phyloP scores from a whole-genome alignment of 306 rosid species.

The Biancaea sappan region DNA sequence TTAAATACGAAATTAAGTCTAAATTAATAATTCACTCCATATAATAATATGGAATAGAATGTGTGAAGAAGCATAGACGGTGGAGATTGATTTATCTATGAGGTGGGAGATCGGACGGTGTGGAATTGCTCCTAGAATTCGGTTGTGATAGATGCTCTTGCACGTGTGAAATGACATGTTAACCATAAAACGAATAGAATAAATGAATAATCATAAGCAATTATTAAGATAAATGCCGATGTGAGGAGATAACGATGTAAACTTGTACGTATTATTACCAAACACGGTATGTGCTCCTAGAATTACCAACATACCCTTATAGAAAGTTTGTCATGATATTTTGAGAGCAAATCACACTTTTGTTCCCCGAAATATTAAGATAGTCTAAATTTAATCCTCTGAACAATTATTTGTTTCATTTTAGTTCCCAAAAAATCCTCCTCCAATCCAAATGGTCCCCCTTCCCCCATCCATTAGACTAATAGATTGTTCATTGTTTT shows the following conservation, averaged over 20 bases:
- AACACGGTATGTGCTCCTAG: background rate
- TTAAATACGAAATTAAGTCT: no score
- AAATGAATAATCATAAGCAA: slow-evolving; percentile 11
- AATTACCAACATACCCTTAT: background rate
- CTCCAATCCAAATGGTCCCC: no score
- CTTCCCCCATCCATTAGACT: no score
- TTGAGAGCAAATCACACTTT: background rate
- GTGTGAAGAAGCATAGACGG: slow-evolving; percentile 33
- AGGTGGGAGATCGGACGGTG: slow-evolving; percentile 35
- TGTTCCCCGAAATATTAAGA: no score
- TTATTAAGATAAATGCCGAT: background rate
- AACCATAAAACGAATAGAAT: background rate
- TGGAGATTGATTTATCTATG: slow-evolving; percentile 35
- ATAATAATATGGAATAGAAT: no score
- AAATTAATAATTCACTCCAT: no score
- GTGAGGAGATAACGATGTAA: slow-evolving; percentile 40
- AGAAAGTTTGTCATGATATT: background rate
- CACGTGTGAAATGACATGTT: slow-evolving; percentile 27
- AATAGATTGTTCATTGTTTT: no score
- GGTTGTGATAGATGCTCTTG: background rate
- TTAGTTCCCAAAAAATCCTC: no score
- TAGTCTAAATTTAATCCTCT: no score
- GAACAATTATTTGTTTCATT: no score
- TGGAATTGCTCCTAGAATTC: slow-evolving; percentile 21
- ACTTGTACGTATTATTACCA: slow-evolving; percentile 8